These are phyloP conservation scores for Colletotrichum sidae DNA, from an alignment of 2,329 filamentous ascomycete species.

Conservation along the genomic window DNA sequence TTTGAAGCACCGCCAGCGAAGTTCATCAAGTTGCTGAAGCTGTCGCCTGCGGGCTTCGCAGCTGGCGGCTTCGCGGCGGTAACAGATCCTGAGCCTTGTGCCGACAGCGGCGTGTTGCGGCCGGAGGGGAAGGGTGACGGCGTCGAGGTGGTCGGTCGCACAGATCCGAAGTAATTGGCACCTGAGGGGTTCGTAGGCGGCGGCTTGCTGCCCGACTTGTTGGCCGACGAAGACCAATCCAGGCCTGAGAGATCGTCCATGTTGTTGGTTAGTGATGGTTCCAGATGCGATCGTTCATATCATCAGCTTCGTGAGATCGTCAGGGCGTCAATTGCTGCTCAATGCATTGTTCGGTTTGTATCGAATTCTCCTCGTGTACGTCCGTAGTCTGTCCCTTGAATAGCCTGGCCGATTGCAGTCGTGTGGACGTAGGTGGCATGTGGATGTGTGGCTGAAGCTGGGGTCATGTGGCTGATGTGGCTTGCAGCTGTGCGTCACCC, in stretches of 20 bases:
- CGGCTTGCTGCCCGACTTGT: constrained; percentile 52
- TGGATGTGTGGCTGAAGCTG: constrained; percentile 36
- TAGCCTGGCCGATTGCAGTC: constrained; percentile 33
- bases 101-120: constrained; percentile 66
- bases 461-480: background rate
- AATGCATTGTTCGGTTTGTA: constrained; percentile 35
- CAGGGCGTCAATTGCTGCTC: constrained; percentile 23
- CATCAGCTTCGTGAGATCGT: constrained; percentile 38
- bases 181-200: constrained; percentile 56
- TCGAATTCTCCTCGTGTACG: constrained; percentile 6
- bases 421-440: constrained; percentile 31
- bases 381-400: constrained; percentile 20
- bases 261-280: constrained; percentile 38
- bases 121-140: constrained; percentile 67
- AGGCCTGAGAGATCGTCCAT: constrained; percentile 74
- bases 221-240: constrained; percentile 64
- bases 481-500: too few relatives aligned
- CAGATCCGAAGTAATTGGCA: constrained; percentile 58
- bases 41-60: constrained; percentile 71
- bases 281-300: constrained; percentile 26
- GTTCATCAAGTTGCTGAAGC: constrained; percentile 81
- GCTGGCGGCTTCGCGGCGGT: constrained; percentile 55
- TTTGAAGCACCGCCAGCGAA: constrained; percentile 67
- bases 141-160: constrained; percentile 67
- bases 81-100: constrained; percentile 58